Conservation (phyloP, 140 eudicot species). For the Flaveria floridana region DNA sequence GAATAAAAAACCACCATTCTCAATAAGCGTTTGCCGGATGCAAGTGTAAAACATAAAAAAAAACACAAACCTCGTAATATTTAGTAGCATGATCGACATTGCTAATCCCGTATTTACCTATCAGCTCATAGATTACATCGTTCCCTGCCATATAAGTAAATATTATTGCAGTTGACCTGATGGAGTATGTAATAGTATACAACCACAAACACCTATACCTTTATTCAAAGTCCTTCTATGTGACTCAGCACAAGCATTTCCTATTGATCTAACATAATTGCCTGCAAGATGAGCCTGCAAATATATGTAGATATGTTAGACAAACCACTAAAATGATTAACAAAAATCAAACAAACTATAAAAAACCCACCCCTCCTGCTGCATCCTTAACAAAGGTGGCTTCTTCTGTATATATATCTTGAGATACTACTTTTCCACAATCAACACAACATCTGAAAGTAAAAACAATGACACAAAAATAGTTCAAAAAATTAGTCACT, state of each 20-base stretch:
- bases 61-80: constrained; percentile 36
- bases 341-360: not conserved
- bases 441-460: constrained; percentile 41
- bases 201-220: constrained; percentile 22
- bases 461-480: not conserved
- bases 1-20: not conserved
- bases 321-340: not conserved
- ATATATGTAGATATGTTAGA: constrained; percentile 4
- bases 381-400: constrained; percentile 40
- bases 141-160: constrained; percentile 25
- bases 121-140: constrained; percentile 28
- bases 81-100: constrained; percentile 30
- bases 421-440: constrained; percentile 42
- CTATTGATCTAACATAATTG: constrained; percentile 26
- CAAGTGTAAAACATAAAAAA: not conserved
- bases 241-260: constrained; percentile 34
- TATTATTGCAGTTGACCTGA: not conserved
- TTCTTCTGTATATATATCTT: constrained; percentile 38
- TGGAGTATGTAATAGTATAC: not conserved
- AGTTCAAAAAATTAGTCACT: not conserved
- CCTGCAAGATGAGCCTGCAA: constrained; percentile 44
- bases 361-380: constrained; percentile 38
- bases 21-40: not conserved
- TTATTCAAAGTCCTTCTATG: constrained; percentile 43
- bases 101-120: constrained; percentile 27